A percentile compares a stretch with the other conserved stretches of the same genome.
These are phyloP conservation scores for Apiospora phragmitis DNA, from an alignment of 2,329 filamentous ascomycete species.

Conservation along the genomic window DNA sequence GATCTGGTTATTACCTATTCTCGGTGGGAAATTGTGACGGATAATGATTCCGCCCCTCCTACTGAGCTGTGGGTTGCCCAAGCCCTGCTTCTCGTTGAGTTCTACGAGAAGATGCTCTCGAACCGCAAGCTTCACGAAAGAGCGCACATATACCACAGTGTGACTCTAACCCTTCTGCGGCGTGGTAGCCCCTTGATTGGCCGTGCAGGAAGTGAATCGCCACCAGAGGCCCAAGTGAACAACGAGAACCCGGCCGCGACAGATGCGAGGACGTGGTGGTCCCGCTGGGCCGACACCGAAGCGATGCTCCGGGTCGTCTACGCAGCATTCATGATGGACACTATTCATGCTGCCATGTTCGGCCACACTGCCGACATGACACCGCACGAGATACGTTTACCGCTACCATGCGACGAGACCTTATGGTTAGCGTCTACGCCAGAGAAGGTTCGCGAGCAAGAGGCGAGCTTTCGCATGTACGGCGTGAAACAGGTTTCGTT, in stretches of 20 bases:
- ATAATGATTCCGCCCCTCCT: conserved; percentile 78
- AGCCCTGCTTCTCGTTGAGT: conserved; percentile 77
- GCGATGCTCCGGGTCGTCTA: conserved; percentile 85
- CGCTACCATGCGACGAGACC: conserved; percentile 82
- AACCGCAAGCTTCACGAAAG: conserved; percentile 81
- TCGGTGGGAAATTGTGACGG: conserved; percentile 81
- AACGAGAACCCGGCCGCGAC: conserved; percentile 44
- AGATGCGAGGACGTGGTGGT: conserved; percentile 66
- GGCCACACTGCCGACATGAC: conserved; percentile 90
- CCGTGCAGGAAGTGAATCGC: conserved; percentile 75
- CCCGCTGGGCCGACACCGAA: conserved; percentile 85
- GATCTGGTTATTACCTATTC: conserved; percentile 69
- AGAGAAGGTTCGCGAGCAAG: conserved; percentile 73
- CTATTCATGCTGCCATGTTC: conserved; percentile 89
- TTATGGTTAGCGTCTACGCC: conserved; percentile 82
- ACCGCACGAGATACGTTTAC: conserved; percentile 83
- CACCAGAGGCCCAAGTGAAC: conserved; percentile 68
- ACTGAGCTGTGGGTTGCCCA: conserved; percentile 89
- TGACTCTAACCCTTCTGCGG: conserved; percentile 80
- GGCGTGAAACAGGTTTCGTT: conserved; percentile 80
- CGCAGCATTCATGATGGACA: conserved; percentile 86
- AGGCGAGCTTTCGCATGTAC: conserved; percentile 74
- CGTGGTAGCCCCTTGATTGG: conserved; percentile 85
- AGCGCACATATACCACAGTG: conserved; percentile 86
- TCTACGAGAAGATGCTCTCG: conserved; percentile 91